Conservation (phyloP, 73 alveolate species). For the Uronychia binucleata region DNA sequence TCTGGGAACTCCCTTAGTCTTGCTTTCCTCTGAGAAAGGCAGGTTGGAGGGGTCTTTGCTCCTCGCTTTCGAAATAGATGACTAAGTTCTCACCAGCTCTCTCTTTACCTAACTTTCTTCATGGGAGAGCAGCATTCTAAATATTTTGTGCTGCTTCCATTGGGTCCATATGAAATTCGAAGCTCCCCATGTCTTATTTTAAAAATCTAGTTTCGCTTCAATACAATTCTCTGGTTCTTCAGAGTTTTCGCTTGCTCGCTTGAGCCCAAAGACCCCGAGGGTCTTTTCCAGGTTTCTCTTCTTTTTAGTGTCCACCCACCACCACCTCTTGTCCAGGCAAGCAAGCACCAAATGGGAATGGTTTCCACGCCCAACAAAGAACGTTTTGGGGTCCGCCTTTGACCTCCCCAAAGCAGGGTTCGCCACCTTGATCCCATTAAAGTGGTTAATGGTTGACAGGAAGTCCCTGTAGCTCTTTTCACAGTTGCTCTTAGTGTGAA, state of each 20-base stretch:
- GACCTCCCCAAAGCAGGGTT: not conserved
- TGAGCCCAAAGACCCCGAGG: too few relatives aligned
- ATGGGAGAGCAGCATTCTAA: not conserved
- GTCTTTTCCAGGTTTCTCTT: too few relatives aligned
- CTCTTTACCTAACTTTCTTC: too few relatives aligned
- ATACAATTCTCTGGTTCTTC: too few relatives aligned
- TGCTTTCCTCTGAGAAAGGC: too few relatives aligned
- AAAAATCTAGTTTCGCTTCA: too few relatives aligned
- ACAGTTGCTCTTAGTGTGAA: not conserved
- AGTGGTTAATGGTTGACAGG: not conserved
- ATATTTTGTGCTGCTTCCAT: conserved; percentile 47
- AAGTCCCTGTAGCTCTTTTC: not conserved
- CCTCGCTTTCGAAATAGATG: too few relatives aligned
- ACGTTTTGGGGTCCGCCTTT: not conserved
- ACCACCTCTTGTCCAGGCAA: not conserved
- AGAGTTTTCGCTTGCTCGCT: too few relatives aligned
- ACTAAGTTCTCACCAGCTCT: too few relatives aligned
- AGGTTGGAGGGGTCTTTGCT: too few relatives aligned
- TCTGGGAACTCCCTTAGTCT: too few relatives aligned
- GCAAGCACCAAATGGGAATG: not conserved
- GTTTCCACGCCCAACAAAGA: not conserved
- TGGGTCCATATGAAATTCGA: conserved; percentile 66
- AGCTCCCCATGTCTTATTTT: conserved; percentile 19
- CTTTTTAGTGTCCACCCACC: not conserved
- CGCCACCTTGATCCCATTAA: not conserved